Evolutionary conservation across 805 yeast species (phyloP).

Genomic region (Naumovozyma dairenensis): DNA sequence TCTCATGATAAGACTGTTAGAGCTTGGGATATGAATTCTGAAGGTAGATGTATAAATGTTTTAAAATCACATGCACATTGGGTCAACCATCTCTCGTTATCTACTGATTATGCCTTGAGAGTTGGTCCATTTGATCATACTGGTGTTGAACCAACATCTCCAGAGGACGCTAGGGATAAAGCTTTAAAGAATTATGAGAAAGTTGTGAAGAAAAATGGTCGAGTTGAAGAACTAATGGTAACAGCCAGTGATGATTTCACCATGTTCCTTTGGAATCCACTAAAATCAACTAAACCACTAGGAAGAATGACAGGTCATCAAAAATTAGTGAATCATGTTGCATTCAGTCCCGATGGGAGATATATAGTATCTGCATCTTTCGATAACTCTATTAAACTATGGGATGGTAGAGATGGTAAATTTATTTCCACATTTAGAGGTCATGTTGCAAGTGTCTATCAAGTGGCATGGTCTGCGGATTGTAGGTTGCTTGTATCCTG

Average conservation of each 20-base stretch:
- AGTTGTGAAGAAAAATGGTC: slow-evolving; percentile 45
- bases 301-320: slow-evolving; percentile 97
- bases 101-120: slow-evolving; percentile 81
- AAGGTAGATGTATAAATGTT: slow-evolving; percentile 70
- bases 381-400: slow-evolving; percentile 87
- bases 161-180: slow-evolving; percentile 37
- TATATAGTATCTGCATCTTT: slow-evolving; percentile 85
- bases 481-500: slow-evolving; percentile 84
- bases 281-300: slow-evolving; percentile 68
- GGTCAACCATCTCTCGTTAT: slow-evolving; percentile 88
- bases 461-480: slow-evolving; percentile 96
- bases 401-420: slow-evolving; percentile 93
- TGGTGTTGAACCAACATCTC: slow-evolving; percentile 35
- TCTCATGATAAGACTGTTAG: slow-evolving; percentile 92
- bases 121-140: slow-evolving; percentile 82
- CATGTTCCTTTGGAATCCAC: slow-evolving; percentile 95
- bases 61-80: slow-evolving; percentile 91
- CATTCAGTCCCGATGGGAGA: slow-evolving; percentile 93
- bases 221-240: slow-evolving; percentile 75
- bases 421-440: slow-evolving; percentile 88
- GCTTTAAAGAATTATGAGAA: slow-evolving; percentile 48
- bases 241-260: slow-evolving; percentile 97
- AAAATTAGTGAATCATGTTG: slow-evolving; percentile 89
- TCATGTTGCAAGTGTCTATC: slow-evolving; percentile 96
- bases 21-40: slow-evolving; percentile 72